Evolutionary conservation across 2,329 filamentous ascomycete species (phyloP).

Genomic region (Geosmithia putterillii): DNA sequence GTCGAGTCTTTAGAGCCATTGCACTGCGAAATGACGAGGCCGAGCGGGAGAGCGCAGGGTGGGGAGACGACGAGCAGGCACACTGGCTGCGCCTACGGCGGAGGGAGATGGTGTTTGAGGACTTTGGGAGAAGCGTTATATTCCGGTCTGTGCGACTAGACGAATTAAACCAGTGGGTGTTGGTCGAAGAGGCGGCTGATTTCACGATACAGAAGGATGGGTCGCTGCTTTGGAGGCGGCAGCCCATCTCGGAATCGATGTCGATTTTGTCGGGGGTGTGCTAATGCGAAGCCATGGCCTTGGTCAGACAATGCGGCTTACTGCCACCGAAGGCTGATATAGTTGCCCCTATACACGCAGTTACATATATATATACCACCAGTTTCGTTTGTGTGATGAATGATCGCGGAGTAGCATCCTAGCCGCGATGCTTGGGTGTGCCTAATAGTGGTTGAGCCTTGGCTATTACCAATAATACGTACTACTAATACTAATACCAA

Average conservation of each 20-base stretch:
- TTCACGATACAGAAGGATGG: constrained; percentile 16
- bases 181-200: constrained; percentile 23
- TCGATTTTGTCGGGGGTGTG: constrained; percentile 17
- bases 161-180: constrained; percentile 20
- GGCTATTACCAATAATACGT: no score
- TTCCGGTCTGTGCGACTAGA: constrained; percentile 22
- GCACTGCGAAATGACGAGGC: constrained; percentile 21
- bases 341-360: no score
- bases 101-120: constrained; percentile 24
- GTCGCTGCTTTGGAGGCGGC: constrained; percentile 18
- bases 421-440: no score
- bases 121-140: constrained; percentile 21
- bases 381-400: no score
- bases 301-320: no score
- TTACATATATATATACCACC: no score
- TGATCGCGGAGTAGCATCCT: no score
- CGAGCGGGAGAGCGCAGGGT: constrained; percentile 15
- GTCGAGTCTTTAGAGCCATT: constrained; percentile 24
- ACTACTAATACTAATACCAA: no score
- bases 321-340: no score
- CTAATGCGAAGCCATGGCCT: constrained; percentile 1
- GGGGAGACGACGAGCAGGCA: constrained; percentile 18
- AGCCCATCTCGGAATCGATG: constrained; percentile 20
- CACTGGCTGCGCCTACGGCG: constrained; percentile 25
- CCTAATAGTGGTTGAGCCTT: no score